A percentile compares a stretch with the other conserved stretches of the same genome.
Evolutionary conservation across 1,139 yeast species (phyloP).

Genomic region (Sugiyamaella sp.): DNA sequence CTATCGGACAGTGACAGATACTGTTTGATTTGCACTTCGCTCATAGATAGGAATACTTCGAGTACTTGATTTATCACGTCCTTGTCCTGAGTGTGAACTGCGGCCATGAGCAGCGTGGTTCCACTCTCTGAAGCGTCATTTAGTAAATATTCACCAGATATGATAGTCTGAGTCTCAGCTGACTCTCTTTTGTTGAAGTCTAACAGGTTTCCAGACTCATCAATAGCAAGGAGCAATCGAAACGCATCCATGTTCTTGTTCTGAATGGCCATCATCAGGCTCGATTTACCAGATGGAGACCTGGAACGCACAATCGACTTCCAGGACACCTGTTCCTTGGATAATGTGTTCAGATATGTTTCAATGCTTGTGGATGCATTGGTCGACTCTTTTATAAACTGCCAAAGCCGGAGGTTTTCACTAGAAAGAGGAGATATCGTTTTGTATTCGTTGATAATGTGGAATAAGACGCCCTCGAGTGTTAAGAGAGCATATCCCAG

Average conservation of each 20-base stretch:
- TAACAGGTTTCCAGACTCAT: not conserved
- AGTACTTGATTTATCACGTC: slow-evolving; percentile 54
- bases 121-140: slow-evolving; percentile 60
- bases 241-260: slow-evolving; percentile 44
- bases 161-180: slow-evolving; percentile 43
- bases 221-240: slow-evolving; percentile 44
- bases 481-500: slow-evolving; percentile 72
- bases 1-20: slow-evolving; percentile 59
- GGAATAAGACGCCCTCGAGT: slow-evolving; percentile 77
- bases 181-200: not conserved
- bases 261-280: slow-evolving; percentile 43
- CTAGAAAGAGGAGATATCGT: slow-evolving; percentile 51
- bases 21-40: slow-evolving; percentile 48
- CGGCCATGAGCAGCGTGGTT: slow-evolving; percentile 60
- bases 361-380: not conserved
- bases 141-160: slow-evolving; percentile 64
- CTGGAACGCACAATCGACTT: slow-evolving; percentile 56
- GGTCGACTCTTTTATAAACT: slow-evolving; percentile 42
- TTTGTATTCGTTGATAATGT: slow-evolving; percentile 51
- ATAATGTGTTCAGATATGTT: slow-evolving; percentile 5
- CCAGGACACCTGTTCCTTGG: slow-evolving; percentile 31
- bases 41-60: slow-evolving; percentile 50
- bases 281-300: slow-evolving; percentile 68
- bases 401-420: slow-evolving; percentile 59
- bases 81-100: slow-evolving; percentile 59